A percentile compares a stretch with the other conserved stretches of the same genome.
Evolutionary conservation across 805 yeast species (phyloP).

Genomic region (Cyberlindnera amylophila): DNA sequence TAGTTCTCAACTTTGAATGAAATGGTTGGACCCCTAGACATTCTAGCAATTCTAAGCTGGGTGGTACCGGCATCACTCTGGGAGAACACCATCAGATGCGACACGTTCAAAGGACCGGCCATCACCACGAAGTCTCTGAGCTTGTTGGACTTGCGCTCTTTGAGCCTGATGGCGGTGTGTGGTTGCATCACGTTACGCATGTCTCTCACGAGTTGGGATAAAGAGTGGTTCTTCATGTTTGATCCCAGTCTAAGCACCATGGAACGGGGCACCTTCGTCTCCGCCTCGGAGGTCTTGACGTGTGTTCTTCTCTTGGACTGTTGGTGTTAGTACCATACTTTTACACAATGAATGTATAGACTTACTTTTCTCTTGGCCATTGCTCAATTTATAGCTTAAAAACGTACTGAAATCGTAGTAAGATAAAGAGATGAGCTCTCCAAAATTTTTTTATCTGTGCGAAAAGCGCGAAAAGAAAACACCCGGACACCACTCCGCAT

Average conservation of each 20-base stretch:
- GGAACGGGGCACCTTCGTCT: constrained; percentile 77
- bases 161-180: constrained; percentile 84
- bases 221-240: constrained; percentile 71
- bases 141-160: constrained; percentile 83
- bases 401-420: too few species aligned
- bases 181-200: constrained; percentile 92
- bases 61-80: constrained; percentile 80
- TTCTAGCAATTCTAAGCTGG: constrained; percentile 75
- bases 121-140: constrained; percentile 93
- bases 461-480: too few species aligned
- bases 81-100: constrained; percentile 82
- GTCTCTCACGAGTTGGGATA: constrained; percentile 82
- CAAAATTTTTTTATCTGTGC: too few species aligned
- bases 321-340: constrained; percentile 29
- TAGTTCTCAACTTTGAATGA: constrained; percentile 76
- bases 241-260: constrained; percentile 90
- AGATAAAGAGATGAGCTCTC: too few species aligned
- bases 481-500: too few species aligned
- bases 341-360: neutral
- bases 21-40: constrained; percentile 93
- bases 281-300: constrained; percentile 61
- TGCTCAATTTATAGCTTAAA: neutral
- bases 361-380: constrained; percentile 55
- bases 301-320: constrained; percentile 81
- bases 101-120: constrained; percentile 95